phyloP scores from a whole-genome alignment of 2,329 filamentous ascomycete genomes.

The Calonectria henricotiae region DNA sequence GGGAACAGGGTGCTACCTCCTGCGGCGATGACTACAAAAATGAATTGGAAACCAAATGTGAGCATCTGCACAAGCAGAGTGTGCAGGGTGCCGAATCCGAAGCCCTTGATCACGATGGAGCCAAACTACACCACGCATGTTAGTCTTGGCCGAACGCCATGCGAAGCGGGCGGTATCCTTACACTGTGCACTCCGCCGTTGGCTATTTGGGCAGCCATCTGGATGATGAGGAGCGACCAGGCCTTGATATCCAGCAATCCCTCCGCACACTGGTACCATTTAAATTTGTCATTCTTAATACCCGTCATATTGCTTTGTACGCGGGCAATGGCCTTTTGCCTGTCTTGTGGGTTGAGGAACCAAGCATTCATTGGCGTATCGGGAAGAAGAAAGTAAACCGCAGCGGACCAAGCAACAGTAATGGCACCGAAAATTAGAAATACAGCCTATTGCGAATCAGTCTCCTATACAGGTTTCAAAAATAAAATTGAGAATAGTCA shows the following conservation, averaged over 20 bases:
- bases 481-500: background rate
- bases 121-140: slow-evolving; percentile 38
- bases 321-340: slow-evolving; percentile 53
- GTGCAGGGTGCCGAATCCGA: slow-evolving; percentile 49
- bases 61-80: slow-evolving; percentile 36
- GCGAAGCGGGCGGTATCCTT: background rate
- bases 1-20: slow-evolving; percentile 45
- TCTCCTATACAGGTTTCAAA: background rate
- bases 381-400: slow-evolving; percentile 45
- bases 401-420: slow-evolving; percentile 47
- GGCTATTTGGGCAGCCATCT: slow-evolving; percentile 52
- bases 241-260: slow-evolving; percentile 50
- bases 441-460: slow-evolving; percentile 52
- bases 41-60: slow-evolving; percentile 45
- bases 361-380: slow-evolving; percentile 51
- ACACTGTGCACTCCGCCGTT: slow-evolving; percentile 51
- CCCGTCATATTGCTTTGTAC: slow-evolving; percentile 57
- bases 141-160: background rate
- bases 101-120: slow-evolving; percentile 49
- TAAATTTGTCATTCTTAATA: slow-evolving; percentile 53
- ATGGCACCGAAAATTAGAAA: slow-evolving; percentile 50
- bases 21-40: slow-evolving; percentile 49
- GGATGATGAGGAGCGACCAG: slow-evolving; percentile 51
- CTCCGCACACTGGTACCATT: slow-evolving; percentile 49
- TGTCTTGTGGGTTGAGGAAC: slow-evolving; percentile 52